Evolutionary conservation across 2,329 filamentous ascomycete species (phyloP).

Genomic region (Herpotrichia juniperi): DNA sequence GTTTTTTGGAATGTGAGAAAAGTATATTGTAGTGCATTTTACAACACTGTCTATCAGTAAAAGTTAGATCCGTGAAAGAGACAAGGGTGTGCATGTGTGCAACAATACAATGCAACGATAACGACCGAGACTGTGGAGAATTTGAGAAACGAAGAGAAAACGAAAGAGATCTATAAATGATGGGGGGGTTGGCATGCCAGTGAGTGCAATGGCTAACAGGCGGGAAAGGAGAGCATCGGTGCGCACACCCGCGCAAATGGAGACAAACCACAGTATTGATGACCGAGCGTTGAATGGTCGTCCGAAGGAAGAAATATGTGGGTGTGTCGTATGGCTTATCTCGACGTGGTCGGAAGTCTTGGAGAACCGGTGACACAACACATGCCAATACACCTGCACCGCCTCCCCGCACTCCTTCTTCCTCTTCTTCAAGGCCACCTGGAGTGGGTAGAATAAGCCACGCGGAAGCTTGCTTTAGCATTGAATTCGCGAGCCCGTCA

Average conservation of each 20-base stretch:
- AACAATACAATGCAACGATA: background rate
- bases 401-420: background rate
- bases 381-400: background rate
- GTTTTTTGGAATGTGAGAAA: too few species aligned
- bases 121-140: too few species aligned
- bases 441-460: background rate
- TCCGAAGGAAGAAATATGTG: background rate
- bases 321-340: background rate
- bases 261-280: background rate
- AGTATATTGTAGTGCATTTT: too few species aligned
- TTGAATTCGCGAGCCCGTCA: background rate
- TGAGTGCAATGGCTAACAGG: background rate
- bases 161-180: background rate
- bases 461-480: slow-evolving; percentile 1
- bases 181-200: background rate
- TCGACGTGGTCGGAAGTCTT: background rate
- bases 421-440: background rate
- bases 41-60: background rate
- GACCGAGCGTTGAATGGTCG: background rate
- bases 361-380: background rate
- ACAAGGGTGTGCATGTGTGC: background rate
- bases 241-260: background rate
- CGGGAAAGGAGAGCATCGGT: background rate
- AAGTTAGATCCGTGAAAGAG: background rate
- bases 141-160: too few species aligned